These are phyloP conservation scores for Trichoderma brevicompactum DNA, from an alignment of 2,329 filamentous ascomycete species.

Conservation along the genomic window DNA sequence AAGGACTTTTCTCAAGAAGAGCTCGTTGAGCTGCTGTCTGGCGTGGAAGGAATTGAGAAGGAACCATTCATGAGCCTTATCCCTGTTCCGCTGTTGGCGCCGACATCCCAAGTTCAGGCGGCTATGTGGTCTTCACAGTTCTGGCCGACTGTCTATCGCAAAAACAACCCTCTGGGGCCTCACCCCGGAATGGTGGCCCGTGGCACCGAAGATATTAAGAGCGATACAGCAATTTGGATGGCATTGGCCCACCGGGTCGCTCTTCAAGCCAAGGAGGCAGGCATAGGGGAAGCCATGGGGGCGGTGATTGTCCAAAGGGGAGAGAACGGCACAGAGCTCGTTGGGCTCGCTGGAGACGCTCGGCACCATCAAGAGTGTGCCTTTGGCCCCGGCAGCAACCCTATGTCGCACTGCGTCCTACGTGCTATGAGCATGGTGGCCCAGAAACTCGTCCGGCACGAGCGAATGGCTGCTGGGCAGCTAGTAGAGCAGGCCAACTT, in stretches of 20 bases:
- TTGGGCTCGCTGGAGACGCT: slow-evolving; percentile 77
- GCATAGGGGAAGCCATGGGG: slow-evolving; percentile 71
- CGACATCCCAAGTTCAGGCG: slow-evolving; percentile 76
- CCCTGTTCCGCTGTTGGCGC: slow-evolving; percentile 72
- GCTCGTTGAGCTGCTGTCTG: slow-evolving; percentile 52
- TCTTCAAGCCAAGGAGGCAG: slow-evolving; percentile 57
- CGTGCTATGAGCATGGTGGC: slow-evolving; percentile 84
- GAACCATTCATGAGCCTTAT: slow-evolving; percentile 64
- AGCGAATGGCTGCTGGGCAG: slow-evolving; percentile 49
- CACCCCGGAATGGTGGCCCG: slow-evolving; percentile 76
- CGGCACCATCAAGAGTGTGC: slow-evolving; percentile 64
- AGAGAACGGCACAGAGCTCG: slow-evolving; percentile 57
- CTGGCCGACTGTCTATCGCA: slow-evolving; percentile 85
- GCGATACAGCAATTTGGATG: slow-evolving; percentile 69
- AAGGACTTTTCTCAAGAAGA: slow-evolving; percentile 58
- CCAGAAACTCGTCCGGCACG: slow-evolving; percentile 63
- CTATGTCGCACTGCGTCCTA: slow-evolving; percentile 77
- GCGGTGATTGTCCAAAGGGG: slow-evolving; percentile 74
- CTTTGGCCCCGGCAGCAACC: slow-evolving; percentile 62
- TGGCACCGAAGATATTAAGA: slow-evolving; percentile 69
- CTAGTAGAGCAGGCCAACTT: slow-evolving; percentile 47
- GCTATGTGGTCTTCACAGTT: slow-evolving; percentile 74
- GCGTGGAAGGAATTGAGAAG: slow-evolving; percentile 56
- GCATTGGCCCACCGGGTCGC: slow-evolving; percentile 68
- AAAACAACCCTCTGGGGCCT: slow-evolving; percentile 84